Percentiles rank a stretch among this genome's conserved stretches.
Conservation (phyloP, 1,139 yeast genomes). For the Wickerhamomyces sp. region DNA sequence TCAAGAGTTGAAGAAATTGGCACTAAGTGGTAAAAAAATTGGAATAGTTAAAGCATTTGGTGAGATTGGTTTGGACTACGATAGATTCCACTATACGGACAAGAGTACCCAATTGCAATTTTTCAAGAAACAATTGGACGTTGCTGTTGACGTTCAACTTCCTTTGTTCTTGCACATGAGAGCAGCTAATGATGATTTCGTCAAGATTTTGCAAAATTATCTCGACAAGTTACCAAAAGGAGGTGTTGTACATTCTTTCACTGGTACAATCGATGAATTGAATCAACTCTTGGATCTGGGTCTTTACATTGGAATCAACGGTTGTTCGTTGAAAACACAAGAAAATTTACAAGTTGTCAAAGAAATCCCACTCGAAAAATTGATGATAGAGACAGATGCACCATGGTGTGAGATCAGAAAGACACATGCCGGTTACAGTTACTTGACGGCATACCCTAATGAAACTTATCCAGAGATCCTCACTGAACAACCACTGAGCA, state of each 20-base stretch:
- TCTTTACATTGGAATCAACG: constrained; percentile 78
- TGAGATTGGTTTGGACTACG: constrained; percentile 92
- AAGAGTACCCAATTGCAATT: constrained; percentile 60
- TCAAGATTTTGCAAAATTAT: constrained; percentile 53
- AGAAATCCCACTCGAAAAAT: constrained; percentile 57
- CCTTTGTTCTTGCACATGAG: constrained; percentile 92
- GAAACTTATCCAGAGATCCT: constrained; percentile 43
- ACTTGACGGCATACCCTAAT: constrained; percentile 49
- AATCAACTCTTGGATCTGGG: constrained; percentile 48
- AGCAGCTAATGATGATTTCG: constrained; percentile 79
- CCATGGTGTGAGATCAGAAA: constrained; percentile 97
- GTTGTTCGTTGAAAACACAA: constrained; percentile 80
- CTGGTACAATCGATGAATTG: constrained; percentile 59
- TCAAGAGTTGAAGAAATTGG: constrained; percentile 42
- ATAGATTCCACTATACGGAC: constrained; percentile 72
- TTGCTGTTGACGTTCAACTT: constrained; percentile 46
- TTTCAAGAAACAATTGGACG: constrained; percentile 67
- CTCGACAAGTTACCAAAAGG: constrained; percentile 30
- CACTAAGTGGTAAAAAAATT: constrained; percentile 39
- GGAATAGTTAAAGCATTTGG: constrained; percentile 77
- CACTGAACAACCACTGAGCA: constrained; percentile 15
- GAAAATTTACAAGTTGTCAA: constrained; percentile 67
- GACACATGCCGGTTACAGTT: constrained; percentile 69
- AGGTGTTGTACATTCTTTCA: constrained; percentile 84
- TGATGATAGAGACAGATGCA: constrained; percentile 90